Evolutionary conservation across 2,329 filamentous ascomycete genomes (phyloP).

Genomic region (Aspergillus pseudotamarii): DNA sequence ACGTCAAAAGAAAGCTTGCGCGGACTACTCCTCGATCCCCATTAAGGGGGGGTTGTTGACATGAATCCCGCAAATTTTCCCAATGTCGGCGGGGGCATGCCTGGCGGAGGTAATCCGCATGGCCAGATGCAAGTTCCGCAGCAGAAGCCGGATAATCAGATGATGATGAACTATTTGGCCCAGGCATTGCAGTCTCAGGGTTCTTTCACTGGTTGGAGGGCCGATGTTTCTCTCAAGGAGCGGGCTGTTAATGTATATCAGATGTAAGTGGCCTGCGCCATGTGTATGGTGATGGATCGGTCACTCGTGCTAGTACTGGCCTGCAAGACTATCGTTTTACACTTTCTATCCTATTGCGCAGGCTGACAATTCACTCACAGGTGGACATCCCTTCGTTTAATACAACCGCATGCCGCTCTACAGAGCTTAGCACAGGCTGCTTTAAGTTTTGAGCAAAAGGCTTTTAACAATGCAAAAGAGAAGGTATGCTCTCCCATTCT

Average conservation of each 20-base stretch:
- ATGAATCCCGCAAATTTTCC: constrained; percentile 48
- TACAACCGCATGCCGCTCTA: constrained; percentile 45
- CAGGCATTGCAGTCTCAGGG: constrained; percentile 45
- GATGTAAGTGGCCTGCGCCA: constrained; percentile 40
- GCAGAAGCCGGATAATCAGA: constrained; percentile 30
- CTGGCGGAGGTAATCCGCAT: constrained; percentile 35
- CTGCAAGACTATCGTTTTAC: neutral
- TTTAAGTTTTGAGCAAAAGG: constrained; percentile 48
- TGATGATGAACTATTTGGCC: constrained; percentile 43
- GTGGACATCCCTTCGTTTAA: constrained; percentile 50
- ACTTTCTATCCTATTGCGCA: neutral
- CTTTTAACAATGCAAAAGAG: constrained; percentile 45
- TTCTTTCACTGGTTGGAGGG: constrained; percentile 49
- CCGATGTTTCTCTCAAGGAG: constrained; percentile 42
- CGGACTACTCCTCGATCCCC: constrained; percentile 41
- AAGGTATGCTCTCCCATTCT: constrained; percentile 25
- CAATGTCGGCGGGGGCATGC: constrained; percentile 41
- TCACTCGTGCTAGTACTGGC: neutral
- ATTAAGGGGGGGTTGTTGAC: constrained; percentile 39
- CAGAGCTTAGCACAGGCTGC: constrained; percentile 44
- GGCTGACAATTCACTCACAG: constrained; percentile 23
- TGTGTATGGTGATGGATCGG: neutral
- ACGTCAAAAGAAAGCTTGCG: constrained; percentile 29
- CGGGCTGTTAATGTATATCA: constrained; percentile 48
- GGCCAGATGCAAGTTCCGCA: constrained; percentile 37